Evolutionary conservation across 306 rosid genomes (phyloP).

Genomic region (Cucurbita pepo): DNA sequence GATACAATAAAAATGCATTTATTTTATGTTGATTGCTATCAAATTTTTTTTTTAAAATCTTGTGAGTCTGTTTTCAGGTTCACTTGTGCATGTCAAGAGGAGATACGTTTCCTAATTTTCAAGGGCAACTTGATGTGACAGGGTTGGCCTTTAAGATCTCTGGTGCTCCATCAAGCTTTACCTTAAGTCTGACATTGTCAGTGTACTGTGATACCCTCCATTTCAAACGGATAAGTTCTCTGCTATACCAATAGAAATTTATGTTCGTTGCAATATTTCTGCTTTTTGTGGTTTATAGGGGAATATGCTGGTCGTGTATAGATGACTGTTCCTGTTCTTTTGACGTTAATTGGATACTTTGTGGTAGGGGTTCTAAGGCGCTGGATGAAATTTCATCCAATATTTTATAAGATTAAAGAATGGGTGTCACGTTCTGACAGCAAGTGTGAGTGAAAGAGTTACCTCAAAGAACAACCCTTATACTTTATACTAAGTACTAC

Average conservation of each 20-base stretch:
- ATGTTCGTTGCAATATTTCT: not conserved
- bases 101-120: slow-evolving; percentile 75
- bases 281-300: not conserved
- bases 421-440: not conserved
- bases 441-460: not conserved
- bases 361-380: not conserved
- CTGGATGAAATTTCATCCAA: not conserved
- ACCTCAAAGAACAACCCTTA: not conserved
- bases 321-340: not conserved
- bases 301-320: not conserved
- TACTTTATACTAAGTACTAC: not conserved
- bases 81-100: slow-evolving; percentile 81
- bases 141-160: slow-evolving; percentile 67
- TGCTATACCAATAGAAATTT: not conserved
- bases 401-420: not conserved
- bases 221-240: not conserved
- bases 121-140: slow-evolving; percentile 76
- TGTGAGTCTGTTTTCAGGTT: slow-evolving; percentile 35
- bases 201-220: not conserved
- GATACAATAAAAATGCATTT: not conserved
- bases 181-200: slow-evolving; percentile 34
- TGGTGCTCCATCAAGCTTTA: slow-evolving; percentile 74
- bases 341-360: not conserved
- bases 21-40: not conserved
- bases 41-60: not conserved